Base-by-base conservation (phyloP, 495 filamentous ascomycete species). In the Neurospora sp. region DNA sequence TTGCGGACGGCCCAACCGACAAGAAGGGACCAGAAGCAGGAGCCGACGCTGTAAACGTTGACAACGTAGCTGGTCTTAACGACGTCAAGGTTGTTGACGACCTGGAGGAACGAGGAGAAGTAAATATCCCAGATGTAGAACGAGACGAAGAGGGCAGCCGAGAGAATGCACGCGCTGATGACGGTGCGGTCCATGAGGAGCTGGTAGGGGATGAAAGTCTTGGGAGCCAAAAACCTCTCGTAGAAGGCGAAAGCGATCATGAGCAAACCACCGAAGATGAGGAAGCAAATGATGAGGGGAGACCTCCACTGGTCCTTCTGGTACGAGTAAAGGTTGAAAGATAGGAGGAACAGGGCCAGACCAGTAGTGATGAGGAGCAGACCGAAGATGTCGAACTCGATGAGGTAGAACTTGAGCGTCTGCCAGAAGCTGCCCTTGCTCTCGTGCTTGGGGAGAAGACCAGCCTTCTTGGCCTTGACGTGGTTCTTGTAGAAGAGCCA, bases 51-150 rank as follows among this genome's bases (percentile, higher is more conserved):
- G 84, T 92, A 94, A 76, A 88, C 91, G 73, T 91, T 86, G 31
- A 78, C 71, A 72, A 94, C 84, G 78, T 93, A 94, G 14, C 86
- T 87, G 1, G 90, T 84, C 41, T 90, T 72, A 4, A 82, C 82
- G 70, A 90, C 74, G 75, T 74, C 82, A 6, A 93, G 84, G 61
- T 84, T 78, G 79, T 90, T 87, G 69, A 94, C 92, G n/a, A 92
- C 90, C 80, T 91, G 89, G 6, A 93, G 82, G 81, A 89, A 93
- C 40, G 88, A 89, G 72, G 80, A 83, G 82, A 90, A 91, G 80
- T 88, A 91, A 59, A 83, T 82, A 76, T 91, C 86, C 90, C 90
- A 94, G 75, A 86, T 88, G 79, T 88, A 89, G 80, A 88, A 92
- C 59, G 84, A 87, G 79, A 93, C 81, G 74, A 89, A 90, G 9